Evolutionary conservation across 169 alveolate genomes (phyloP), one percentile per base, ranked within the genome.

Genomic region (Cytauxzoon felis): DNA sequence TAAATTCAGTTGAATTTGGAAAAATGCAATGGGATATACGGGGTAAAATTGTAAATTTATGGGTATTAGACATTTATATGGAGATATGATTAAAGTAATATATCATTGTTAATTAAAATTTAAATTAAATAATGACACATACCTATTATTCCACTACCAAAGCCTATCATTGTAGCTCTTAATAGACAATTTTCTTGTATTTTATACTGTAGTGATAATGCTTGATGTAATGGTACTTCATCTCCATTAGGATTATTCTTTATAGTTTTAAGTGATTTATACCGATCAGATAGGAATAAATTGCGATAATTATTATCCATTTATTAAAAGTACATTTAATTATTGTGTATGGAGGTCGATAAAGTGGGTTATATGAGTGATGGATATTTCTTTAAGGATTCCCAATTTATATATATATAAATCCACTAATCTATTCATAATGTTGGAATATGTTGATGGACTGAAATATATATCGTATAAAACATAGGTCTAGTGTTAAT

Each of bases 131-230:
- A 38, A n/a, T 38, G 13, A n/a, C 49, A 16, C 19, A 45, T 16
- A 75, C 85, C 85, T 64, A 75, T 23, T n/a, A 75, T 47, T 19
- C 78, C 78, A 50, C 80, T 64, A 40, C 80, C 54, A 29, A 75
- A 41, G 45, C 85, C 85, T 18, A 75, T 54, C 33, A 64, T 40
- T 9, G 79, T 41, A 2, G 80, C 79, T 7, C 81, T 49, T 8
- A 64, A 33, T 23, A 75, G 42, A 49, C 80, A 75, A 56, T 59
- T 75, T 33, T 75, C 85, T 34, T 45, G 58, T 8, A 75, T 64
- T 6, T 41, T 19, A 51, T 64, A 64, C 54, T 75, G 85, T 13
- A 75, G 21, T 18, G 40, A 18, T 21, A 65, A 38, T n/a, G 64
- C 67, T 13, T 34, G 32, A 47, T 48, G 72, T 11, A 64, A 19